A percentile compares a stretch with the other conserved stretches of the same genome.
These are phyloP conservation scores for Pestalotiopsis sp. DNA, from an alignment of 2,329 filamentous ascomycete genomes.

Conservation along the genomic window DNA sequence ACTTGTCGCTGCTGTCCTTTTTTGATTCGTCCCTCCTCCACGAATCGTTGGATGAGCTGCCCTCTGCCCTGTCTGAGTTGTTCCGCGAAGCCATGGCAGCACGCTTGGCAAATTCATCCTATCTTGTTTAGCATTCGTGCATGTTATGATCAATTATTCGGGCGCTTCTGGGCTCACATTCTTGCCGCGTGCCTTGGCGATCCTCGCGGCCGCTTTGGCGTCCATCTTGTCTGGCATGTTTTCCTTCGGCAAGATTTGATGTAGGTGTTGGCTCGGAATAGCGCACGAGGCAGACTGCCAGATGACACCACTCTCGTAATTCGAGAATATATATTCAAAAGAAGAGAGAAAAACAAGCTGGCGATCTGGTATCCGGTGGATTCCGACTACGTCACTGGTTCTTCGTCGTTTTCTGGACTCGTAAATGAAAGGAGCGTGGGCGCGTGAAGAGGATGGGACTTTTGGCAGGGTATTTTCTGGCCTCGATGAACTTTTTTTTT, in stretches of 20 bases:
- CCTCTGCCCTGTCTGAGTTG: background rate
- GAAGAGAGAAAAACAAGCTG: too few species aligned
- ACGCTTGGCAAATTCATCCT: constrained; percentile 29
- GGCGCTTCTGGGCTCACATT: constrained; percentile 31
- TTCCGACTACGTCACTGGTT: too few species aligned
- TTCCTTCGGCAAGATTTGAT: constrained; percentile 18
- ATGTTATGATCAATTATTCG: background rate
- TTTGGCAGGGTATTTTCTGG: background rate
- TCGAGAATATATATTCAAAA: too few species aligned
- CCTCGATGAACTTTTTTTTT: background rate
- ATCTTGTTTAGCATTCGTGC: background rate
- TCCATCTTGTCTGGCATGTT: constrained; percentile 40
- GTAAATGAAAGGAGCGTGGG: too few species aligned
- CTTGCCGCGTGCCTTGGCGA: constrained; percentile 42
- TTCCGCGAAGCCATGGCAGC: background rate
- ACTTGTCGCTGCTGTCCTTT: background rate
- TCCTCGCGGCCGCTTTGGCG: constrained; percentile 42
- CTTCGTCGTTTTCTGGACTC: too few species aligned
- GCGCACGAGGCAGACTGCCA: background rate
- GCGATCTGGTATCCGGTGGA: too few species aligned
- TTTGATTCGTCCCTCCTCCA: constrained; percentile 4
- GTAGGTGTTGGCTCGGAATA: background rate
- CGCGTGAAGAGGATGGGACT: too few species aligned
- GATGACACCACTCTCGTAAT: background rate
- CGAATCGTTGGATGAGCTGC: constrained; percentile 1